Conservation (phyloP, 352 stramenopile genomes). For the Phytophthora sansomeana region DNA sequence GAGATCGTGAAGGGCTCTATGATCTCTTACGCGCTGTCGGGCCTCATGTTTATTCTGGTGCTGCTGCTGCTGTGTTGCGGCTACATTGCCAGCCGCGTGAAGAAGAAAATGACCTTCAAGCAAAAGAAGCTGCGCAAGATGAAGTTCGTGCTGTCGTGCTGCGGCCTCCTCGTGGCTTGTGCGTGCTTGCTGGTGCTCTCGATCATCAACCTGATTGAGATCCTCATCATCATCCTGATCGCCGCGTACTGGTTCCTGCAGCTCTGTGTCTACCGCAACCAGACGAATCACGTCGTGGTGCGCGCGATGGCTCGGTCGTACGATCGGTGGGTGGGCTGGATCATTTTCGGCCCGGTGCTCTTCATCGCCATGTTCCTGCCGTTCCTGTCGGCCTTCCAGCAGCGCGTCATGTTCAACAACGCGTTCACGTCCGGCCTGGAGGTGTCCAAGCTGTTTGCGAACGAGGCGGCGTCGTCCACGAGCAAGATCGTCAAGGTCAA, state of each 20-base stretch:
- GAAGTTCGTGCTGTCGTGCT: conserved; percentile 86
- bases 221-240: conserved; percentile 73
- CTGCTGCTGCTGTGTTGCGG: conserved; percentile 82
- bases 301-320: conserved; percentile 75
- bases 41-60: conserved; percentile 76
- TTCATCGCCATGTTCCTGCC: conserved; percentile 91
- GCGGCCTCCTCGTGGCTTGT: conserved; percentile 61
- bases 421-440: conserved; percentile 88
- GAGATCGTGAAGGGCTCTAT: conserved; percentile 68
- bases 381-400: conserved; percentile 88
- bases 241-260: conserved; percentile 90
- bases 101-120: conserved; percentile 92
- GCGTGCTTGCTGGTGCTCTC: conserved; percentile 74
- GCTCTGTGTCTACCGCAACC: conserved; percentile 73
- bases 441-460: conserved; percentile 90
- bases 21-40: conserved; percentile 71
- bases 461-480: conserved; percentile 76
- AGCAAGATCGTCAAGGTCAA: conserved; percentile 89
- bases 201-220: conserved; percentile 78
- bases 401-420: conserved; percentile 93
- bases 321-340: conserved; percentile 88
- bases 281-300: conserved; percentile 86
- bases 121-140: conserved; percentile 91
- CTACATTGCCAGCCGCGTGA: conserved; percentile 86
- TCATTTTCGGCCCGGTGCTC: conserved; percentile 89